phyloP scores from a whole-genome alignment of 2,329 filamentous ascomycete species.

The Aspergillus cejpii region DNA sequence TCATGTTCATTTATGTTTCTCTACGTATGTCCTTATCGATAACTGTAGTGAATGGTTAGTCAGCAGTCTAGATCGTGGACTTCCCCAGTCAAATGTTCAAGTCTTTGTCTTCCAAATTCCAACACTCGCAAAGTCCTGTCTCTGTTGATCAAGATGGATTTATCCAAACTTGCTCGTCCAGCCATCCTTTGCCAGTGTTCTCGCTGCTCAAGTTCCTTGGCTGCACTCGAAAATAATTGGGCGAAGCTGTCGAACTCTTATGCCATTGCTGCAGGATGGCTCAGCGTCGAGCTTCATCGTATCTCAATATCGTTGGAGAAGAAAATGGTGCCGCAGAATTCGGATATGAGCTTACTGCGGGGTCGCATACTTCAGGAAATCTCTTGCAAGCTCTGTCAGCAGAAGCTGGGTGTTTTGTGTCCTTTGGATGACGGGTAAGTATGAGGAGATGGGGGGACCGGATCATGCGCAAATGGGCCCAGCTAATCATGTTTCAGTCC shows the following conservation, averaged over 20 bases:
- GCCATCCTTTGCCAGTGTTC: slow-evolving; percentile 36
- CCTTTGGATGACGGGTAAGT: slow-evolving; percentile 34
- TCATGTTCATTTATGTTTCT: no score
- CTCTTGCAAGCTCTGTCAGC: slow-evolving; percentile 34
- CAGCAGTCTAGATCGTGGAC: slow-evolving; percentile 24
- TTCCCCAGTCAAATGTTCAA: slow-evolving; percentile 15
- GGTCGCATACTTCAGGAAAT: slow-evolving; percentile 35
- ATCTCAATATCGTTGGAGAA: slow-evolving; percentile 33
- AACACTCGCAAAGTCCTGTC: slow-evolving; percentile 4
- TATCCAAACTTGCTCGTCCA: slow-evolving; percentile 31
- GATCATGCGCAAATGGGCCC: slow-evolving; percentile 1
- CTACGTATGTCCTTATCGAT: slow-evolving; percentile 20
- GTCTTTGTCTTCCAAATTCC: slow-evolving; percentile 7
- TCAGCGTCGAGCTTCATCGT: slow-evolving; percentile 35
- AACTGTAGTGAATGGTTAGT: slow-evolving; percentile 23
- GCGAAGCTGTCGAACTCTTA: slow-evolving; percentile 36
- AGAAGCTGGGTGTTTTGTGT: slow-evolving; percentile 34
- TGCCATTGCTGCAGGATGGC: slow-evolving; percentile 32
- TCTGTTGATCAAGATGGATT: slow-evolving; percentile 25
- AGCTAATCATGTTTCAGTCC: slow-evolving; percentile 18
- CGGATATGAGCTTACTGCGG: slow-evolving; percentile 31
- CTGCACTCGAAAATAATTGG: slow-evolving; percentile 39
- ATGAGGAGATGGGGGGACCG: not conserved
- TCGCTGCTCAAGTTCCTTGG: slow-evolving; percentile 37
- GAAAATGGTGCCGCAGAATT: slow-evolving; percentile 33